Conservation (phyloP, 352 stramenopile genomes). For the Nothophytophthora sp. region DNA sequence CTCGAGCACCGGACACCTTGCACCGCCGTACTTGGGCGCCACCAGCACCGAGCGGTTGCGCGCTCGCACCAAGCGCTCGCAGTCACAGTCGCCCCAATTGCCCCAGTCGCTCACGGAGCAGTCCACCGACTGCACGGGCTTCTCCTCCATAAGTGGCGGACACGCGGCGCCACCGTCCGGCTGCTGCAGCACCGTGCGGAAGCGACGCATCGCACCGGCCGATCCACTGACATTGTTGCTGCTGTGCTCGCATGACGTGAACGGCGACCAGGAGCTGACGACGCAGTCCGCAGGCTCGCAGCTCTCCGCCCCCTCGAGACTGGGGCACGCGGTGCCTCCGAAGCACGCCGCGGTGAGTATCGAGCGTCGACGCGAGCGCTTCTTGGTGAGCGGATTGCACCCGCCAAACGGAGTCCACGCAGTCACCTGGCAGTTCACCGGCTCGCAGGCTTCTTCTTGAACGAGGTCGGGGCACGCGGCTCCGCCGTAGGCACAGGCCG, state of each 20-base stretch:
- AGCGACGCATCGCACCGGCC: slow-evolving; percentile 30
- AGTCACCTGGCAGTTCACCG: slow-evolving; percentile 45
- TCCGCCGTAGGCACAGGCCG: slow-evolving; percentile 33
- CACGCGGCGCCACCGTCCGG: slow-evolving; percentile 43
- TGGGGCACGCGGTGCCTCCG: slow-evolving; percentile 33
- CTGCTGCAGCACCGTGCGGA: slow-evolving; percentile 36
- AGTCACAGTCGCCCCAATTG: slow-evolving; percentile 33
- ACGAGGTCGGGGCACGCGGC: slow-evolving; percentile 30
- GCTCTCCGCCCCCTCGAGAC: slow-evolving; percentile 26
- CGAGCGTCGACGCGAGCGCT: slow-evolving; percentile 33
- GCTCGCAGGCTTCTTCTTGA: slow-evolving; percentile 41
- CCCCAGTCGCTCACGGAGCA: slow-evolving; percentile 43
- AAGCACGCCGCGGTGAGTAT: slow-evolving; percentile 33
- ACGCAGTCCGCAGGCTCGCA: slow-evolving; percentile 50
- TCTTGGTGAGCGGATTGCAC: slow-evolving; percentile 41
- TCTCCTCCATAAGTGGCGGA: slow-evolving; percentile 44
- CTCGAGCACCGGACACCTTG: slow-evolving; percentile 34
- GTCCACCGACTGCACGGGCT: slow-evolving; percentile 40
- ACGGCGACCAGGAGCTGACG: slow-evolving; percentile 55
- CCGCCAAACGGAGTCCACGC: slow-evolving; percentile 41
- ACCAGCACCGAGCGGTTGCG: slow-evolving; percentile 35
- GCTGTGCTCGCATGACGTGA: slow-evolving; percentile 33
- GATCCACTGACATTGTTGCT: neutral
- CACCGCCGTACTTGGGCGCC: slow-evolving; percentile 29
- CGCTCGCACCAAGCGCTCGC: slow-evolving; percentile 13